Conservation (phyloP, 305 asterid genomes). For the Solanum chacoense region DNA sequence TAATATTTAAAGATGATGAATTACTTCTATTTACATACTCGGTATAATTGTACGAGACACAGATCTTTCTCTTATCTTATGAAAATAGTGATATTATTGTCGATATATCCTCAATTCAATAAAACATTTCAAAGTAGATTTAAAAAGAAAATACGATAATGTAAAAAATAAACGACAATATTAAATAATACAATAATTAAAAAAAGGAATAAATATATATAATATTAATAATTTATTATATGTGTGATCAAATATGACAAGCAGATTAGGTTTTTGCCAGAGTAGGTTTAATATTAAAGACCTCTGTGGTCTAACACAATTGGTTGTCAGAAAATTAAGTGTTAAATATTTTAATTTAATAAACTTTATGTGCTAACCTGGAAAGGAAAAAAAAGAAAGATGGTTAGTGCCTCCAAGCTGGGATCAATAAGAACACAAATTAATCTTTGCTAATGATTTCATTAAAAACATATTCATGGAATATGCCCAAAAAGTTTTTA, state of each 20-base stretch:
- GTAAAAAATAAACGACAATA: neutral
- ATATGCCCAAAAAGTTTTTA: slow-evolving; percentile 19
- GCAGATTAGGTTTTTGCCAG: neutral
- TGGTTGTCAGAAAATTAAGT: neutral
- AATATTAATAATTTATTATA: neutral
- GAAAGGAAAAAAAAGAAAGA: neutral
- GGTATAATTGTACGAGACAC: neutral
- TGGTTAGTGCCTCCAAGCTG: slow-evolving; percentile 18
- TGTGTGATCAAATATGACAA: neutral
- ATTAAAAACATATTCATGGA: slow-evolving; percentile 17
- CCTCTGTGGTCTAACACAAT: neutral
- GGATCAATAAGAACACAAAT: slow-evolving; percentile 11
- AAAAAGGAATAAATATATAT: neutral
- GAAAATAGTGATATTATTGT: neutral
- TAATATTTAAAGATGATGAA: neutral
- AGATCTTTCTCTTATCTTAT: too few relatives aligned
- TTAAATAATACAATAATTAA: neutral
- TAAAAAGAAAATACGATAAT: neutral
- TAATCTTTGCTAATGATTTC: slow-evolving; percentile 4
- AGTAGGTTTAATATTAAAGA: neutral
- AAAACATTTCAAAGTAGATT: neutral
- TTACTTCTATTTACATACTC: neutral
- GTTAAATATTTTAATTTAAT: neutral
- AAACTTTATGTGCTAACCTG: neutral
- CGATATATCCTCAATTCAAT: neutral